Evolutionary conservation across 306 rosid species (phyloP), one percentile per base, ranked within the genome.

Genomic region (Carpinus viminea): DNA sequence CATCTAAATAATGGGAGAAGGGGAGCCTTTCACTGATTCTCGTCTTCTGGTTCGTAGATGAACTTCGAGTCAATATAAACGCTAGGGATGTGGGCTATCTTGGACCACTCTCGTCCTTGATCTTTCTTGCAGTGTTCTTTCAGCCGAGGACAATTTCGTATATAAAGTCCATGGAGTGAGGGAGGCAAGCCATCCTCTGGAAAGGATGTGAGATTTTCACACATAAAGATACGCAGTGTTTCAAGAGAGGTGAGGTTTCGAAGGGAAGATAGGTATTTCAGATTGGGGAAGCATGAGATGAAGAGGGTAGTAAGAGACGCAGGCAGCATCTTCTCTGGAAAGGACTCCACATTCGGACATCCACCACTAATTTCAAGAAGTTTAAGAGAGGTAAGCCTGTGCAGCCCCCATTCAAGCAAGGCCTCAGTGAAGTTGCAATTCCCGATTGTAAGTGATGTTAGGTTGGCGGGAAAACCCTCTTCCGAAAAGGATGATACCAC

Each of bases 231-330:
- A 16, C 0, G 0, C 0, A 0, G 8, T 75, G 0, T 46, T 15
- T 21, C 7, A 55, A 83, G 86, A 65, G 78, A 79, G 72, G 52
- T 46, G 34, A 83, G 86, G 60, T 10, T 61, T 8, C 17, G 62
- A 76, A 83, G 12, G 72, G 71, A 52, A 24, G 78, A 70, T 9
- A 71, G 68, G 15, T 28, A 0, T 26, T 43, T 5, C 36, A 77
- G 16, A 17, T 54, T 8, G 17, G 48, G 59, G 16, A 77, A 77
- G 7, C 43, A 4, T 26, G 20, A 31, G 46, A 77, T 24, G 8
- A 50, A 24, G 69, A 77, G 74, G 69, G 45, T 55, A 5, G 47
- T 68, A 9, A 77, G n/a, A 43, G 80, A 54, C 8, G 69, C 70
- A 9, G 80, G 80, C 24, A 77, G 26, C 69, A 68, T 77, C 20